A percentile compares a stretch with the other conserved stretches of the same genome.
Evolutionary conservation across 352 stramenopile genomes (phyloP).

Genomic region (Phytophthora aleatoria): DNA sequence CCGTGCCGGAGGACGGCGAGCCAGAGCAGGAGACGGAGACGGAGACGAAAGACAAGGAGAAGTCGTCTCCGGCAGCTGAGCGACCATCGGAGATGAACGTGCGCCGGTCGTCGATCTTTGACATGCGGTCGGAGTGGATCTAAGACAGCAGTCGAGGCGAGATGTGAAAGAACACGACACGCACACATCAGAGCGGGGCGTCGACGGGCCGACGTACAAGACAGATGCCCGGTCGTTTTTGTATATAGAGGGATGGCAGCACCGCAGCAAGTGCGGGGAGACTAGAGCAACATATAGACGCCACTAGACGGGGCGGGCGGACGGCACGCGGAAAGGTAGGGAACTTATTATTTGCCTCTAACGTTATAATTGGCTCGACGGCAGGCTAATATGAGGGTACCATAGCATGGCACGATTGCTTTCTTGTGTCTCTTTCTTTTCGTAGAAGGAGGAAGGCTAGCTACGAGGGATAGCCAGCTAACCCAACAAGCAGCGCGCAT

Average conservation of each 20-base stretch:
- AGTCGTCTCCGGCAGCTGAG: conserved; percentile 10
- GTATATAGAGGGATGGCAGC: conserved; percentile 33
- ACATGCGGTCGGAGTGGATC: conserved; percentile 51
- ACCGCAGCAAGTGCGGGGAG: conserved; percentile 22
- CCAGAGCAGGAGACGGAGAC: conserved; percentile 29
- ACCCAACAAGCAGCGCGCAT: background rate
- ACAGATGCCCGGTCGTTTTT: conserved; percentile 25
- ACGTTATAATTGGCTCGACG: conserved; percentile 43
- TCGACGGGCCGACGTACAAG: conserved; percentile 24
- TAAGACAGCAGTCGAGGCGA: conserved; percentile 12
- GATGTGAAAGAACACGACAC: conserved; percentile 24
- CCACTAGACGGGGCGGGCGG: background rate
- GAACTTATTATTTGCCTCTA: conserved; percentile 39
- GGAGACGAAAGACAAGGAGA: conserved; percentile 28
- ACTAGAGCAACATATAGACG: conserved; percentile 31
- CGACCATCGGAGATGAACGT: conserved; percentile 32
- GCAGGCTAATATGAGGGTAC: conserved; percentile 49
- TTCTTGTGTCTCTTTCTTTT: conserved; percentile 12
- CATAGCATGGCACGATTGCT: conserved; percentile 29
- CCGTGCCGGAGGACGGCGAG: conserved; percentile 28
- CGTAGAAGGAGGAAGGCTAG: conserved; percentile 4
- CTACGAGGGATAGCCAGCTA: conserved; percentile 3
- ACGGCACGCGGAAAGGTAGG: conserved; percentile 22
- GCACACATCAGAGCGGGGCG: conserved; percentile 23
- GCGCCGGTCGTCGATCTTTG: conserved; percentile 47